Evolutionary conservation across 2,329 filamentous ascomycete species (phyloP).

Genomic region (Cercospora janseana): DNA sequence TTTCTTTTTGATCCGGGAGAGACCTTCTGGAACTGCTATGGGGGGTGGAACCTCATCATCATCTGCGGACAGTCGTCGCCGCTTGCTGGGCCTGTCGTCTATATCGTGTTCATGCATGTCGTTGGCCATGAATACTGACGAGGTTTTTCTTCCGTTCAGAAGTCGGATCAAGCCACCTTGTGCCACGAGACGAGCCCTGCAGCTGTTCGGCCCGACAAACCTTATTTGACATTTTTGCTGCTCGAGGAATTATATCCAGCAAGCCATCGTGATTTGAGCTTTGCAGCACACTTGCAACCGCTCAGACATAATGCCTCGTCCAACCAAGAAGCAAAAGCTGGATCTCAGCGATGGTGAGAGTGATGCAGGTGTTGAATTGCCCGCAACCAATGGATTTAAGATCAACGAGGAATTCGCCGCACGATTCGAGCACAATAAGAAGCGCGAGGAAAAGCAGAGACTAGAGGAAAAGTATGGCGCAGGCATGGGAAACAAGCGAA

Average conservation of each 20-base stretch:
- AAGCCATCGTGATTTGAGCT: not conserved
- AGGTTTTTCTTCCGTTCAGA: not conserved
- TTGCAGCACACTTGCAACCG: not conserved
- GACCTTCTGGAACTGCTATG: not conserved
- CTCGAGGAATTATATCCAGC: not conserved
- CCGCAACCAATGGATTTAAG: slow-evolving; percentile 54
- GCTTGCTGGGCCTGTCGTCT: slow-evolving; percentile 16
- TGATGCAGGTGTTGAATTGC: slow-evolving; percentile 29
- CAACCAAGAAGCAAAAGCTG: slow-evolving; percentile 38
- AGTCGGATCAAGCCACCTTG: not conserved
- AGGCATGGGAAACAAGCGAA: slow-evolving; percentile 33
- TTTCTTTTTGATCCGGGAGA: slow-evolving; percentile 14
- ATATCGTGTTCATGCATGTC: slow-evolving; percentile 18
- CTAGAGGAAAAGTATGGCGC: slow-evolving; percentile 83
- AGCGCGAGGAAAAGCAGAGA: slow-evolving; percentile 78
- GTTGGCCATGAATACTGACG: not conserved
- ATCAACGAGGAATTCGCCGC: slow-evolving; percentile 89
- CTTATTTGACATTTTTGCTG: slow-evolving; percentile 10
- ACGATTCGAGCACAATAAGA: slow-evolving; percentile 95
- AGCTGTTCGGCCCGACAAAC: slow-evolving; percentile 3
- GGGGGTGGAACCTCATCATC: not conserved
- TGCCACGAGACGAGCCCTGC: slow-evolving; percentile 3
- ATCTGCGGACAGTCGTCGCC: slow-evolving; percentile 19
- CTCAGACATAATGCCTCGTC: slow-evolving; percentile 19
- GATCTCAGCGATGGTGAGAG: slow-evolving; percentile 29